Conservation (phyloP, 2,329 filamentous ascomycete genomes). For the Lizonia empirigonia region DNA sequence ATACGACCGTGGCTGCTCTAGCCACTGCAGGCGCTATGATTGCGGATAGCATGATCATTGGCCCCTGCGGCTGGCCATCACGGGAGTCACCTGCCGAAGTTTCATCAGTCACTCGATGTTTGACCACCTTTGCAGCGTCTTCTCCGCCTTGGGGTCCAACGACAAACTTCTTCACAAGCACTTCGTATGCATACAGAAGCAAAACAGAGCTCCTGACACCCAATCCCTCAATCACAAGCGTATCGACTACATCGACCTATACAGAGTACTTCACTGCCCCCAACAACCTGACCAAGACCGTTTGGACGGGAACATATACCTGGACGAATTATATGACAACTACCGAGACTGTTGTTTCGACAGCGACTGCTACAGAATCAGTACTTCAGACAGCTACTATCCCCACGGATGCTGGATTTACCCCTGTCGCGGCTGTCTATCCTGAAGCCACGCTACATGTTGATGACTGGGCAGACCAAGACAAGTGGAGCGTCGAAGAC, state of each 20-base stretch:
- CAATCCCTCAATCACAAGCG: slow-evolving; percentile 13
- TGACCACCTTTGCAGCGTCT: slow-evolving; percentile 6
- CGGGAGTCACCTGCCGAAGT: slow-evolving; percentile 1
- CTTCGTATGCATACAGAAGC: slow-evolving; percentile 10
- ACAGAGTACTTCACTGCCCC: slow-evolving; percentile 10
- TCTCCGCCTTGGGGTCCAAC: slow-evolving; percentile 9
- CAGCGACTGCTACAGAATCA: slow-evolving; percentile 5
- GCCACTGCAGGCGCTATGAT: neutral
- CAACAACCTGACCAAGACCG: slow-evolving; percentile 11
- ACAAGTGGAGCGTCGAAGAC: slow-evolving; percentile 14
- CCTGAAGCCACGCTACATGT: slow-evolving; percentile 12
- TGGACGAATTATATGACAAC: slow-evolving; percentile 12
- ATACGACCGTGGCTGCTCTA: slow-evolving; percentile 5
- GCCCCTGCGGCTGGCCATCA: neutral
- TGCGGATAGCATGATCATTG: neutral
- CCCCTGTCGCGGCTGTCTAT: slow-evolving; percentile 4
- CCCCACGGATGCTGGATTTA: slow-evolving; percentile 7
- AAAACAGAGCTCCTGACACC: slow-evolving; percentile 14
- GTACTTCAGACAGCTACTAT: slow-evolving; percentile 3
- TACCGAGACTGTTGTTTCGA: slow-evolving; percentile 3
- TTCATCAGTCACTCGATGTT: slow-evolving; percentile 9
- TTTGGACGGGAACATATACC: slow-evolving; percentile 17
- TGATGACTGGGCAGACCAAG: slow-evolving; percentile 7
- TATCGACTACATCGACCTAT: slow-evolving; percentile 10
- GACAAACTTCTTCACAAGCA: slow-evolving; percentile 13